Base-by-base conservation (phyloP, 495 filamentous ascomycete genomes). In the Copromyces sp. region DNA sequence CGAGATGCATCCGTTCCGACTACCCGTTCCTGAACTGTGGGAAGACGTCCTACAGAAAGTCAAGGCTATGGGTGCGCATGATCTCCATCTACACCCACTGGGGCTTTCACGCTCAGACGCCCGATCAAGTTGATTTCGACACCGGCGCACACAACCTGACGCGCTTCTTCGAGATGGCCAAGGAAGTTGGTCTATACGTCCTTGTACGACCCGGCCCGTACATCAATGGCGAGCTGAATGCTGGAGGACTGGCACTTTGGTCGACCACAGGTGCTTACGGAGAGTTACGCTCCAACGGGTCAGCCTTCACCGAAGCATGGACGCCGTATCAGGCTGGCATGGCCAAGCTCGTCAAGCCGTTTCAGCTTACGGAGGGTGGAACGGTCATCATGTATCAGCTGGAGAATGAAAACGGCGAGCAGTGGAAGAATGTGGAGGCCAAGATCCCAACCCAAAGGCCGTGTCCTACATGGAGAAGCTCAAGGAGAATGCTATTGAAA, bases 131-230 rank as follows among this genome's bases (percentile, higher is more conserved):
- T 37, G 89, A 91, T 74, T 91, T 90, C 74, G 77, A 82, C 71
- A 86, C 77, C 9, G 87, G 87, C 41, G 85, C 84, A 0, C 87
- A 87, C 72, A 81, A 89, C 69, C 80, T 90, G 69, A 83, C 84
- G 16, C 78, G 80, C 20, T 75, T 90, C n/a, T 85, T 90, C 20
- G 83, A 87, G 42, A 81, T 88, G 42, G 87, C 88, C 24, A 85
- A 85, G 75, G 77, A 88, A 65, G 77, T 87, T 4, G 88, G 88
- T 32, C 73, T 90, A 29, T 90, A 88, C 74, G 82, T 90, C 12
- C 84, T 90, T n/a, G 83, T 85, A 32, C 80, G 89, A 39, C 85
- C 88, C 8, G 89, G 89, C 0, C 89, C 88, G 2, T 90, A 90
- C 72, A 80, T 84, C 73, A 91, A 90, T 74, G 89, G 82, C 78